A percentile compares a stretch with the other conserved stretches of the same genome.
Conservation (phyloP, 2,329 filamentous ascomycete genomes). For the Calonectria fujianensis region DNA sequence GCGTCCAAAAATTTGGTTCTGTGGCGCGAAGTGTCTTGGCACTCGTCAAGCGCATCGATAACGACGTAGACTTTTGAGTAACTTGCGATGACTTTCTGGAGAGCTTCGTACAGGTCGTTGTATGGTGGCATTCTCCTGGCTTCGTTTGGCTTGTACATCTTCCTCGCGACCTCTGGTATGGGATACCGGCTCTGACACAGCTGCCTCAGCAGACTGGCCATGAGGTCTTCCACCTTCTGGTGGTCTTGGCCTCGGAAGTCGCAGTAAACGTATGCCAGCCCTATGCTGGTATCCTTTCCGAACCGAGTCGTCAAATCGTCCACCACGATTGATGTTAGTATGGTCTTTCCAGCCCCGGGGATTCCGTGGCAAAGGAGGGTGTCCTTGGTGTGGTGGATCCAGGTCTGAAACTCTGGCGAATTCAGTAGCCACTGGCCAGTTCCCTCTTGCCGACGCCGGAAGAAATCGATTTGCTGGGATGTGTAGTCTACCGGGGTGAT, state of each 20-base stretch:
- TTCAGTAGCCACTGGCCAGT: background rate
- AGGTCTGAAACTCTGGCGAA: constrained; percentile 1
- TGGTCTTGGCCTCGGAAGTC: constrained; percentile 14
- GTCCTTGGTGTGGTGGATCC: background rate
- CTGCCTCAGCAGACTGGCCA: constrained; percentile 4
- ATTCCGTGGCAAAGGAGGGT: constrained; percentile 13
- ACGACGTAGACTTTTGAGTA: constrained; percentile 11
- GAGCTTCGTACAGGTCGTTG: constrained; percentile 1
- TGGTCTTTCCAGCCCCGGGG: constrained; percentile 9
- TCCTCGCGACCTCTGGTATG: background rate
- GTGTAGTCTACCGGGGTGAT: background rate
- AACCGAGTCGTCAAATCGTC: background rate
- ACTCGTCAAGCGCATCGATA: constrained; percentile 22
- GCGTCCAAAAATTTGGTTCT: background rate
- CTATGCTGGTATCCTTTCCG: background rate
- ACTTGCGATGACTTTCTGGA: background rate
- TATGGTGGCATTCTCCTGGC: background rate
- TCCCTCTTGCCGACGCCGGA: background rate
- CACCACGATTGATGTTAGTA: constrained; percentile 5
- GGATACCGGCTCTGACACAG: background rate
- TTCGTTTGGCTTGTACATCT: background rate
- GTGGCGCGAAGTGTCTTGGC: background rate
- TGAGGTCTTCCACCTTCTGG: background rate
- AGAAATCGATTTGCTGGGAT: constrained; percentile 1
- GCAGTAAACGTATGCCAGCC: constrained; percentile 1